Base-by-base conservation (phyloP, 371 early-diverging fungal species). In the Zancudomyces culisetae region DNA sequence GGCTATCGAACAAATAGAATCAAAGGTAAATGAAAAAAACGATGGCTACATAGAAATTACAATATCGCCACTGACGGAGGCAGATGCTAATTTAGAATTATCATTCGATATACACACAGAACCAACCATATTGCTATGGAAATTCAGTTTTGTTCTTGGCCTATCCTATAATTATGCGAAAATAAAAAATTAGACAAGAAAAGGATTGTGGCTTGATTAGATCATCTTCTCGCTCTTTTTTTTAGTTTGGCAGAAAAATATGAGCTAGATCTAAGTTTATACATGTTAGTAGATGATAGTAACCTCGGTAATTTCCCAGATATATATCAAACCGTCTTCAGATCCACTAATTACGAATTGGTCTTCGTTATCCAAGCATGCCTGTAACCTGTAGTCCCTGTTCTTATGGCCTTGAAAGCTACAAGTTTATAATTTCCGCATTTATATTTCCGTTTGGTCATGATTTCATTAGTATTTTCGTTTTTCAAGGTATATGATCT, bases 231-330 rank as follows among this genome's bases (percentile, higher is more conserved):
- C n/a, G n/a, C n/a, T n/a, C n/a, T n/a, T n/a, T n/a, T n/a, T n/a
- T n/a, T n/a, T n/a, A n/a, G n/a, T n/a, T n/a, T n/a, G n/a, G n/a
- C n/a, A n/a, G n/a, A n/a, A n/a, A n/a, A n/a, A n/a, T n/a, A n/a
- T n/a, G n/a, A n/a, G n/a, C n/a, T n/a, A n/a, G n/a, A n/a, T n/a
- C n/a, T n/a, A n/a, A n/a, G n/a, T n/a, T n/a, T n/a, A n/a, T n/a
- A n/a, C n/a, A n/a, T n/a, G n/a, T n/a, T n/a, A n/a, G n/a, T n/a
- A n/a, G n/a, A 45, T 45, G 8, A 41, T 41, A 22, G 41, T 62
- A 29, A 73, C 87, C 60, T 88, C 88, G 4, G 87, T 69, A 42
- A 90, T 67, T 66, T 89, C 88, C 85, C 90, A 91, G 41, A 81
- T 72, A 56, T 70, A 73, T 1, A 90, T 74, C 40, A 66, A 62